These are phyloP conservation scores for cucumber (Cucumis sativus) DNA, from an alignment of 306 rosid genomes.

Conservation along the genomic window DNA sequence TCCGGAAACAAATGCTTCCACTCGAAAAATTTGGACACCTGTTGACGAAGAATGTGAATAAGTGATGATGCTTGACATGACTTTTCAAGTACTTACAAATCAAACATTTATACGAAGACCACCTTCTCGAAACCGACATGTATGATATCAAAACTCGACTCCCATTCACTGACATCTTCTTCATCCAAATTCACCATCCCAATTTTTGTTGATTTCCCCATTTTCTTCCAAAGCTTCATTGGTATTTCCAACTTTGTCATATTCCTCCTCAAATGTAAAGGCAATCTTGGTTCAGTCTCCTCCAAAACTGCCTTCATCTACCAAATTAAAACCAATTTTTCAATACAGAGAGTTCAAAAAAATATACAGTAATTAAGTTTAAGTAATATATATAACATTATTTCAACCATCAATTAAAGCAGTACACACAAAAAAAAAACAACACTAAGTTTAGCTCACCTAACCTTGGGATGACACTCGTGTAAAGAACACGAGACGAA, in stretches of 20 bases:
- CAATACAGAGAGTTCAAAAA: not conserved
- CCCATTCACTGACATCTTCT: constrained; percentile 47
- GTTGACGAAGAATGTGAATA: not conserved
- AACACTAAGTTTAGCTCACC: constrained; percentile 50
- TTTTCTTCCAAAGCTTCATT: constrained; percentile 25
- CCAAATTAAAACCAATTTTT: not conserved
- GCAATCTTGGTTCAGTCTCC: constrained; percentile 14
- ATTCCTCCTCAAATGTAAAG: constrained; percentile 16
- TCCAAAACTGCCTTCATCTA: constrained; percentile 49
- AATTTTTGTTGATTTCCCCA: constrained; percentile 47
- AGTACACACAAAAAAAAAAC: not conserved
- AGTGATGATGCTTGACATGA: not conserved
- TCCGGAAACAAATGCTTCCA: constrained; percentile 90
- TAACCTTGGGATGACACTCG: constrained; percentile 86
- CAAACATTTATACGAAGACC: too few species aligned
- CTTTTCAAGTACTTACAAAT: too few species aligned
- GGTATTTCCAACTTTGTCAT: constrained; percentile 41
- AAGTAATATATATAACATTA: too few species aligned
- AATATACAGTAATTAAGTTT: too few species aligned
- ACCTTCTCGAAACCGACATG: constrained; percentile 35
- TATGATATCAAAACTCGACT: constrained; percentile 12
- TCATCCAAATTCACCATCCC: constrained; percentile 76
- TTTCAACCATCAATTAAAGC: not conserved
- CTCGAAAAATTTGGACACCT: constrained; percentile 42
- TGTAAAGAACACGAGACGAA: constrained; percentile 63